A percentile compares a stretch with the other conserved stretches of the same genome.
Conservation (phyloP, 805 yeast species). For the Ogataea neopini region DNA sequence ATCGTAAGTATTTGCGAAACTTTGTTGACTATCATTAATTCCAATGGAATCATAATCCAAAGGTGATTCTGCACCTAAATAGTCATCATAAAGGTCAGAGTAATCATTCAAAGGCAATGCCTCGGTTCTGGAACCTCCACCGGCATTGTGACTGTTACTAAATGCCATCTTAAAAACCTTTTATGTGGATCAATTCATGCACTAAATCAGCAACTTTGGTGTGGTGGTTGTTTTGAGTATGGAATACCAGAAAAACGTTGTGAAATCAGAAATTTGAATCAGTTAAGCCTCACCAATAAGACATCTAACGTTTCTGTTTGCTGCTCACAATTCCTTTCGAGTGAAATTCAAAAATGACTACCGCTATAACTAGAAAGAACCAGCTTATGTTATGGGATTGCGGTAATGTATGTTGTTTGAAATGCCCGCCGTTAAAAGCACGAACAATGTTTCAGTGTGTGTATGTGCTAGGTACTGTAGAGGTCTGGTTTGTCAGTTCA, state of each 20-base stretch:
- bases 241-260: neutral
- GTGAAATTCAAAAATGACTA: neutral
- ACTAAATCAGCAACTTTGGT: neutral
- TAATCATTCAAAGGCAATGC: constrained; percentile 19
- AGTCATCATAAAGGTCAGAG: constrained; percentile 33
- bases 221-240: neutral
- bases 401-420: neutral
- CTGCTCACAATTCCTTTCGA: neutral
- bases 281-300: neutral
- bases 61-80: constrained; percentile 17
- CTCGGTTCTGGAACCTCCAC: neutral
- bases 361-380: constrained; percentile 3
- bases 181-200: neutral
- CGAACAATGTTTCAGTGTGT: neutral
- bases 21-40: constrained; percentile 1
- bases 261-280: neutral
- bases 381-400: constrained; percentile 4
- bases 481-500: neutral
- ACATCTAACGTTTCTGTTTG: neutral
- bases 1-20: neutral
- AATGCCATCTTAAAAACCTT: neutral
- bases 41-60: neutral
- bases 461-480: neutral
- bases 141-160: neutral
- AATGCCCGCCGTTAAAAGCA: constrained; percentile 1